Evolutionary conservation across 2,329 filamentous ascomycete species (phyloP).

Genomic region (Aspergillus novoparasiticus): DNA sequence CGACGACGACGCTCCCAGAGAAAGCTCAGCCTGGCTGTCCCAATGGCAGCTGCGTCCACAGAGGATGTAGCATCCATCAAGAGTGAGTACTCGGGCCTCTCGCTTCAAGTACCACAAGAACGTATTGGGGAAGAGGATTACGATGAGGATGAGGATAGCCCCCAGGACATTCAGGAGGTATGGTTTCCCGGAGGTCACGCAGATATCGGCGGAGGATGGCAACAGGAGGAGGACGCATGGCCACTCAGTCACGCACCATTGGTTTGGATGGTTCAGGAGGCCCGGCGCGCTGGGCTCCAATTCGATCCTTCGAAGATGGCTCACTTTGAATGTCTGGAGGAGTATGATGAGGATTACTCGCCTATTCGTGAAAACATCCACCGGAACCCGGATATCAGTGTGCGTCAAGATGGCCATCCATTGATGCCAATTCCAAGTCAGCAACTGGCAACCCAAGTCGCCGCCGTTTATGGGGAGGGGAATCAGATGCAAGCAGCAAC

Average conservation of each 20-base stretch:
- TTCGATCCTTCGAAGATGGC: constrained; percentile 71
- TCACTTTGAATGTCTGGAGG: constrained; percentile 65
- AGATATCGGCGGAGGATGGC: constrained; percentile 79
- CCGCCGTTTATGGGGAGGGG: constrained; percentile 15
- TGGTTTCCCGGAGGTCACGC: constrained; percentile 76
- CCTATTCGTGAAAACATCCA: constrained; percentile 33
- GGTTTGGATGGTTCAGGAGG: constrained; percentile 70
- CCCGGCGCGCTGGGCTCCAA: constrained; percentile 64
- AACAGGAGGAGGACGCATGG: constrained; percentile 57
- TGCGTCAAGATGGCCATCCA: constrained; percentile 21
- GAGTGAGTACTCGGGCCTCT: constrained; percentile 33
- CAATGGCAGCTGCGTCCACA: constrained; percentile 27
- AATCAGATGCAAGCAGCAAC: constrained; percentile 27
- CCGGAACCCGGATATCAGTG: constrained; percentile 17
- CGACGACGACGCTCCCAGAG: constrained; percentile 20
- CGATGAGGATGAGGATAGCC: constrained; percentile 38
- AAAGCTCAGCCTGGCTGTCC: constrained; percentile 29
- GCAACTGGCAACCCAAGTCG: constrained; percentile 10
- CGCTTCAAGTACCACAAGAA: constrained; percentile 30
- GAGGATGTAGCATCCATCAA: constrained; percentile 35
- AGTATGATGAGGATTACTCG: constrained; percentile 38
- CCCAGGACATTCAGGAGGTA: constrained; percentile 77
- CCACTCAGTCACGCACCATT: constrained; percentile 69
- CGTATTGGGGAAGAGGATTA: constrained; percentile 22
- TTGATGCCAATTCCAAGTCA: constrained; percentile 10